Evolutionary conservation across 371 early-diverging fungal genomes (phyloP), one percentile per base, ranked within the genome.

Genomic region (Rhizopus delemar): DNA sequence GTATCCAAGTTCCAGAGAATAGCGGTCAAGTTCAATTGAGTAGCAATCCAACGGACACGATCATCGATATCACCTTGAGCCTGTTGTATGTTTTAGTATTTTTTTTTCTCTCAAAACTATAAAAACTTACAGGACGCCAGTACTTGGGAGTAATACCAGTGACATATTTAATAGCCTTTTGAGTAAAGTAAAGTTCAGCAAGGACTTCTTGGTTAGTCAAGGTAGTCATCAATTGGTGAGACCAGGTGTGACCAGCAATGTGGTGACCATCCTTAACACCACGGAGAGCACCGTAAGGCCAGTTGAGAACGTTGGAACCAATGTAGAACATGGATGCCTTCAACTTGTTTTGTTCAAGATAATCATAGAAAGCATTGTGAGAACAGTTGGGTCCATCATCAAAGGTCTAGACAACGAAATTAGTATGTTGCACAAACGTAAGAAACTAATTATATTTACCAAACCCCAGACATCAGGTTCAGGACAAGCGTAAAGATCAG

Each of bases 141-240:
- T 80, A 73, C 50, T 68, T 65, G 35, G 83, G 83, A 41, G 78
- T 77, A 32, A 75, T 50, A 61, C 83, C 83, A 53, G 74, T 73
- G 31, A 76, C 70, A 29, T 70, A 54, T 66, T 84, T 73, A 64
- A 86, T 78, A 29, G 76, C 71, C 57, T 75, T 75, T 57, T 73
- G 73, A 33, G 77, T 78, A 54, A 71, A 77, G 60, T 81, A 72
- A 34, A 85, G 62, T 62, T 87, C 83, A 41, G 84, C 78, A 38
- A 83, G 70, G 16, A 86, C 69, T 62, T 80, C 74, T 49, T 78
- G 71, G 65, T 77, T 82, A 43, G 75, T 71, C 50, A 81, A 66
- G 28, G 80, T 73, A 48, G 85, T 81, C 75, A 85, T 73, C 46
- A 66, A 41, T 28, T 73, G 73, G 59, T 87, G 87, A 31, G 81